Conservation (phyloP, 2,329 filamentous ascomycete genomes). For the Colletotrichum lini region DNA sequence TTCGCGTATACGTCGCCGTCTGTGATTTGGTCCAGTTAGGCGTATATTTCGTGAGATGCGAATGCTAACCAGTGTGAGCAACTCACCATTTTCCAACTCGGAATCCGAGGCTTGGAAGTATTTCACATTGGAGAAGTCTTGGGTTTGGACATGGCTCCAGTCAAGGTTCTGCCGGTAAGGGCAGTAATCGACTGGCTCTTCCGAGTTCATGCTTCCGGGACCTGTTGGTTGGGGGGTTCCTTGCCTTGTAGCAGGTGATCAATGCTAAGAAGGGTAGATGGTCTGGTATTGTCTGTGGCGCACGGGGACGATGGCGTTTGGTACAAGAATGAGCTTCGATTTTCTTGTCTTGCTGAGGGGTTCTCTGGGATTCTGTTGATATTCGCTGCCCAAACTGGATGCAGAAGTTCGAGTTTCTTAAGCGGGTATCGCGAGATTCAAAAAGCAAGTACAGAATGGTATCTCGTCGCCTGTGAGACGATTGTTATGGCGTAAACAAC, state of each 20-base stretch:
- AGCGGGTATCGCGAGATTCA: constrained; percentile 41
- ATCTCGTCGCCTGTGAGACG: constrained; percentile 42
- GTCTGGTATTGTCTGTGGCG: constrained; percentile 19
- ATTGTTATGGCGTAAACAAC: constrained; percentile 29
- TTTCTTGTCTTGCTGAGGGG: constrained; percentile 8
- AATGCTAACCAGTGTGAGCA: background rate
- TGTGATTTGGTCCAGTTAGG: constrained; percentile 11
- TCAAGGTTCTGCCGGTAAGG: constrained; percentile 57
- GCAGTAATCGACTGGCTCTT: constrained; percentile 55
- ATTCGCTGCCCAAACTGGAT: constrained; percentile 39
- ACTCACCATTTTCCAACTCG: constrained; percentile 48
- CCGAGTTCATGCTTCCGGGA: constrained; percentile 59
- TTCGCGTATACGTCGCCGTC: constrained; percentile 38
- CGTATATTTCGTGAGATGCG: background rate
- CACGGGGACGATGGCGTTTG: constrained; percentile 8
- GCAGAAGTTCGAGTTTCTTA: constrained; percentile 36
- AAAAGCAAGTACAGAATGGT: constrained; percentile 36
- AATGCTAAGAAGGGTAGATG: constrained; percentile 31
- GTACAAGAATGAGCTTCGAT: constrained; percentile 2
- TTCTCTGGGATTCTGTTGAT: constrained; percentile 9
- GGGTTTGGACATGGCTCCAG: constrained; percentile 56
- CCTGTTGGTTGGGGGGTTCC: constrained; percentile 32
- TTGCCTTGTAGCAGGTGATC: constrained; percentile 35
- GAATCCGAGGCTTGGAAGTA: constrained; percentile 57
- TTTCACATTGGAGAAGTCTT: constrained; percentile 60